These are phyloP conservation scores for Suillus clintonianus DNA, from an alignment of 768 basidiomycete genomes.

Conservation along the genomic window DNA sequence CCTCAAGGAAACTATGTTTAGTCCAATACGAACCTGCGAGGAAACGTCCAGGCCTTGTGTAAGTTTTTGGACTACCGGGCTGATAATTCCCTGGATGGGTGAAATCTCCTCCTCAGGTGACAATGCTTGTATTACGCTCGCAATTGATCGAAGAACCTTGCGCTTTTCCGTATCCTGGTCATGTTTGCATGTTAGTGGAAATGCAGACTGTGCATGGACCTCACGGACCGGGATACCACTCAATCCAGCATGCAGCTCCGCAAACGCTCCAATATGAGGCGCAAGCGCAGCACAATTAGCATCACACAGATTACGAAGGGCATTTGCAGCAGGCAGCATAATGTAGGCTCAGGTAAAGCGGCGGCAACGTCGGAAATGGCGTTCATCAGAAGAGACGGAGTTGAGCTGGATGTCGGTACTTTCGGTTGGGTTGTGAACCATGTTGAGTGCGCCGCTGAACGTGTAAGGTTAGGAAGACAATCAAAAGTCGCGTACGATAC, in stretches of 20 bases:
- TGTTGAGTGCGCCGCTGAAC: conserved; percentile 68
- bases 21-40: conserved; percentile 43
- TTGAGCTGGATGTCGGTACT: conserved; percentile 25
- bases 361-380: conserved; percentile 70
- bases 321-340: conserved; percentile 77
- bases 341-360: conserved; percentile 63
- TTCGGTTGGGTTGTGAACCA: conserved; percentile 68
- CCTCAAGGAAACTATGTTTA: no score
- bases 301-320: conserved; percentile 86
- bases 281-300: conserved; percentile 84
- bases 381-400: conserved; percentile 56
- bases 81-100: conserved; percentile 77
- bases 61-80: conserved; percentile 72
- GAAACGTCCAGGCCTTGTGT: conserved; percentile 60
- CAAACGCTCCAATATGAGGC: conserved; percentile 82
- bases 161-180: conserved; percentile 78
- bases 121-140: conserved; percentile 90
- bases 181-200: conserved; percentile 4
- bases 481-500: conserved; percentile 13
- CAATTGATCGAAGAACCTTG: conserved; percentile 90
- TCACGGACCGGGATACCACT: conserved; percentile 68
- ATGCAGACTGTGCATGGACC: neutral
- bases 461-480: neutral
- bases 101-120: conserved; percentile 76
- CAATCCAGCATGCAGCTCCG: conserved; percentile 77